Base-by-base conservation (phyloP, 345 rosid genomes). In the Euphorbia lathyris region DNA sequence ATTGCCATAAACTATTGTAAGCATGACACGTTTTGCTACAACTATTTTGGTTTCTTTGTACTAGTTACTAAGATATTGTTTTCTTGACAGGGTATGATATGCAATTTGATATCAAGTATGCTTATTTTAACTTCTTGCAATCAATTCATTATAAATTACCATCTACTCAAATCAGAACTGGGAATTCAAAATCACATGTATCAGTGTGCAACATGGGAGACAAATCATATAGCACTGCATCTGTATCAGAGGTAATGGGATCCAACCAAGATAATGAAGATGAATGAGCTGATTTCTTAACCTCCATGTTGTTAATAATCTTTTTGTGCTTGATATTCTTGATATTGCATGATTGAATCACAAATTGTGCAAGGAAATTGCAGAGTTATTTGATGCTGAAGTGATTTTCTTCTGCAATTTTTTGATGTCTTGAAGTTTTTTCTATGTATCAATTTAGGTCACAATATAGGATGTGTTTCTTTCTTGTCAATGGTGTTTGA, bases 1-100 rank as follows among this genome's bases (percentile, higher is more conserved):
- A 85, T 91, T 80, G 95, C 98, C 34, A 72, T 91, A 52, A 94
- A 91, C 78, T 91, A 91, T 77, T 94, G 96, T 89, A 85, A 83
- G 91, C 30, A 58, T 45, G 27, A 48, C 32, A 17, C 42, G 5
- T 13, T 30, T 66, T 65, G 68, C 43, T 51, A 22, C 34, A 26
- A 11, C 42, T 45, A 45, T 67, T 47, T 70, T 58, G 34, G 17
- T 71, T 47, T 27, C 27, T 3, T 5, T 14, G 52, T 61, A 25
- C 66, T 45, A 32, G 67, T 58, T 74, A 51, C 42, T 36, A 25
- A 73, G 6, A 0, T 9, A 25, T 23, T 45, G 12, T 16, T 19
- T 63, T 57, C 58, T 84, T 66, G 74, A 48, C 87, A 91, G 97
- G 97, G 96, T 91, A 91, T 72, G 92, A 89, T 72, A 92, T 92